These are phyloP conservation scores for Candida sojae DNA, from an alignment of 1,139 yeast species.

Conservation along the genomic window DNA sequence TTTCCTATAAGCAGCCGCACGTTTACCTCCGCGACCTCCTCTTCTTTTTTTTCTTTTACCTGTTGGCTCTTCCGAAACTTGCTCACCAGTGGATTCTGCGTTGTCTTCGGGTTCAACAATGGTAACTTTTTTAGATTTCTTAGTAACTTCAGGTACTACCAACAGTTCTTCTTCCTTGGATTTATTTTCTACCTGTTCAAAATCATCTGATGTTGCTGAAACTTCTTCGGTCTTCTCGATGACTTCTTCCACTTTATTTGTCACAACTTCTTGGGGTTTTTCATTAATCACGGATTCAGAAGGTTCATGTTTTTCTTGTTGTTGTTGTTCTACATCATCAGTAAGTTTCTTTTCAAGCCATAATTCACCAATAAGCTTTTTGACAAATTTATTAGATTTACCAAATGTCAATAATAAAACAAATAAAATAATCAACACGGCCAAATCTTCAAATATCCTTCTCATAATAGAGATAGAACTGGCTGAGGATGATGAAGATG, in stretches of 20 bases:
- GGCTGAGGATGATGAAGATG: neutral
- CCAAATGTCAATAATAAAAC: constrained; percentile 33
- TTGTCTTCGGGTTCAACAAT: constrained; percentile 27
- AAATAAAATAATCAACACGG: constrained; percentile 37
- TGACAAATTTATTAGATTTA: constrained; percentile 34
- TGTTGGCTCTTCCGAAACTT: constrained; percentile 9
- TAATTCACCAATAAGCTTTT: constrained; percentile 15
- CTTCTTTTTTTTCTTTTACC: constrained; percentile 64
- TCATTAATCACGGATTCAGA: neutral
- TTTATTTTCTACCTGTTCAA: constrained; percentile 14
- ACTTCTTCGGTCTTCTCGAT: neutral
- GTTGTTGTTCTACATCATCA: constrained; percentile 11
- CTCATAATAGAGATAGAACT: constrained; percentile 12
- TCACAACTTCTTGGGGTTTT: neutral
- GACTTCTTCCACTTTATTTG: constrained; percentile 5
- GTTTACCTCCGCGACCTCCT: constrained; percentile 81
- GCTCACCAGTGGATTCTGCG: constrained; percentile 11
- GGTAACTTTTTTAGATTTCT: constrained; percentile 25
- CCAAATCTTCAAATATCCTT: constrained; percentile 52
- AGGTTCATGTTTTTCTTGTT: constrained; percentile 21
- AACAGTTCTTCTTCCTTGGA: neutral
- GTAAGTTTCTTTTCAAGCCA: constrained; percentile 14
- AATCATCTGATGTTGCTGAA: neutral
- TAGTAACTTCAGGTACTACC: constrained; percentile 3
- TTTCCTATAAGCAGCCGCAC: constrained; percentile 44